These are phyloP conservation scores for Epichloe baconii DNA, from an alignment of 2,329 filamentous ascomycete genomes.

Conservation along the genomic window DNA sequence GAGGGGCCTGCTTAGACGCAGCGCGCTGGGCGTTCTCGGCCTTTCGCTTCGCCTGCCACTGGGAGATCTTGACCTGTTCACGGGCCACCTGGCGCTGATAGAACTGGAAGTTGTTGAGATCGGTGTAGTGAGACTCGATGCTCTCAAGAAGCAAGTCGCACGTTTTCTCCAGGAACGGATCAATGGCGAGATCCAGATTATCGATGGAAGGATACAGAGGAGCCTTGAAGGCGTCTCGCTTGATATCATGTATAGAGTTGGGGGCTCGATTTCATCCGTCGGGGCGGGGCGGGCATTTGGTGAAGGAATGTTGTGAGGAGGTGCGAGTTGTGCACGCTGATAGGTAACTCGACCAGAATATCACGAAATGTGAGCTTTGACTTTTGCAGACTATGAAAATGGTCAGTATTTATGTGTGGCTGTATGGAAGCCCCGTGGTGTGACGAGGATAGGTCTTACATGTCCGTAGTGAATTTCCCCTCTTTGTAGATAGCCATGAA, in stretches of 20 bases:
- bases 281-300: slow-evolving; percentile 62
- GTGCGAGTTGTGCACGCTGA: slow-evolving; percentile 91
- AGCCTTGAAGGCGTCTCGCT: slow-evolving; percentile 44
- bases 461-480: slow-evolving; percentile 93
- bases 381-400: slow-evolving; percentile 64
- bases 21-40: slow-evolving; percentile 79
- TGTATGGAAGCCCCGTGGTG: neutral
- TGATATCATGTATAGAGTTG: slow-evolving; percentile 64
- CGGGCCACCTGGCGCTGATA: slow-evolving; percentile 88
- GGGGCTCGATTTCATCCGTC: slow-evolving; percentile 61
- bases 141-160: slow-evolving; percentile 91
- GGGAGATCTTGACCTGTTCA: slow-evolving; percentile 91
- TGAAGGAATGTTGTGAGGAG: slow-evolving; percentile 91
- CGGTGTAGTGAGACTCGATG: slow-evolving; percentile 96
- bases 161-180: slow-evolving; percentile 96
- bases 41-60: slow-evolving; percentile 95
- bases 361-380: slow-evolving; percentile 88
- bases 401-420: neutral
- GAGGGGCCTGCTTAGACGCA: slow-evolving; percentile 73
- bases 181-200: slow-evolving; percentile 80
- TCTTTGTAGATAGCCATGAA: slow-evolving; percentile 94
- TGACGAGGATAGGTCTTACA: slow-evolving; percentile 38
- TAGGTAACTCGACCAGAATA: slow-evolving; percentile 79
- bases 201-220: slow-evolving; percentile 83
- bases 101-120: slow-evolving; percentile 97